A percentile compares a stretch with the other conserved stretches of the same genome.
Conservation (phyloP, 352 stramenopile genomes). For the Globisporangium yorkense region DNA sequence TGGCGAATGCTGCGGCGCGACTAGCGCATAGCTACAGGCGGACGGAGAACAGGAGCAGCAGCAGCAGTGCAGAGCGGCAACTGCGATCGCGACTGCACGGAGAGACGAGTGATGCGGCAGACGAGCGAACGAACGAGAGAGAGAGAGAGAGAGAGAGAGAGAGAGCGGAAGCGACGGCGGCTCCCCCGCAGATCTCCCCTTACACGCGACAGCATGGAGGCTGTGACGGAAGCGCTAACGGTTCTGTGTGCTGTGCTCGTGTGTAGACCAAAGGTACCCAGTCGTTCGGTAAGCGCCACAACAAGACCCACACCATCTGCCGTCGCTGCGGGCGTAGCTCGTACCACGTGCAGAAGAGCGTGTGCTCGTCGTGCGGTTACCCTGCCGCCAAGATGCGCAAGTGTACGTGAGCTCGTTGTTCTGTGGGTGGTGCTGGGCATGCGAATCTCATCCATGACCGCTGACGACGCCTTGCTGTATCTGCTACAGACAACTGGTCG, state of each 20-base stretch:
- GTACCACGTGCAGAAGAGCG: constrained; percentile 99
- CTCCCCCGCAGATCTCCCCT: not conserved
- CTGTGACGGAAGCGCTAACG: not conserved
- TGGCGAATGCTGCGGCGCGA: not conserved
- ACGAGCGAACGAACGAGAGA: not conserved
- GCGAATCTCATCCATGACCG: too few species aligned
- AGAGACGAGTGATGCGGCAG: not conserved
- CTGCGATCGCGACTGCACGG: not conserved
- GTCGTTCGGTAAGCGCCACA: constrained; percentile 99
- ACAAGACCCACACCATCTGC: constrained; percentile 99
- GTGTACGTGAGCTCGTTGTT: constrained; percentile 49
- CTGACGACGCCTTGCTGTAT: not conserved
- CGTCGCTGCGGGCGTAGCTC: constrained; percentile 97
- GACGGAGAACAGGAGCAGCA: not conserved
- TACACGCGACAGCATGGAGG: not conserved
- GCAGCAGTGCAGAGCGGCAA: not conserved
- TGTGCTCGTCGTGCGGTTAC: constrained; percentile 99
- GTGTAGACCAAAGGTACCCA: constrained; percentile 99
- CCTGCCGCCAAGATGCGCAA: constrained; percentile 97
- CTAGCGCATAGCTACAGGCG: not conserved
- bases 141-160: constrained; percentile 1
- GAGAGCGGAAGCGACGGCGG: not conserved
- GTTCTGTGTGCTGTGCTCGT: constrained; percentile 8
- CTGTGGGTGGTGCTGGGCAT: not conserved
- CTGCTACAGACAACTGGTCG: constrained; percentile 90